These are phyloP conservation scores for Talaromyces sp. DNA, from an alignment of 2,329 filamentous ascomycete species.

Conservation along the genomic window DNA sequence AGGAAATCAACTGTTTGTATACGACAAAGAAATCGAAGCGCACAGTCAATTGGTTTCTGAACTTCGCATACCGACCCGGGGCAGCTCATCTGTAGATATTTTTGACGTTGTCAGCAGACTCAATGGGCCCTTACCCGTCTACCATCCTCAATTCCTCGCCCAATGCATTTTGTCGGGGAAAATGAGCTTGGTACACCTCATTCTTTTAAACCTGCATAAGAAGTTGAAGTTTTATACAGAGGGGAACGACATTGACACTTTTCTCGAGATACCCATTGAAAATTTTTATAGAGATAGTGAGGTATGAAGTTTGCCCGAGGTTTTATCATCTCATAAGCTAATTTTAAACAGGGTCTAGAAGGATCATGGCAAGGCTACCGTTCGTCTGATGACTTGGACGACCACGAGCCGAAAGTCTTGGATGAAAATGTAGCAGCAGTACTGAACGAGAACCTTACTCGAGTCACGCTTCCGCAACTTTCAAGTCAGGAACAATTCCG, in stretches of 20 bases:
- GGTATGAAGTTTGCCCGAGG: conserved; percentile 15
- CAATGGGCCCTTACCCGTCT: conserved; percentile 82
- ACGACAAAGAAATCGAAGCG: conserved; percentile 68
- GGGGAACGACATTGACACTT: conserved; percentile 73
- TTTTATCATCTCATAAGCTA: not conserved
- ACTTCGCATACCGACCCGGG: conserved; percentile 45
- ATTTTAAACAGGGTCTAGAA: conserved; percentile 26
- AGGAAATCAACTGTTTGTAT: conserved; percentile 85
- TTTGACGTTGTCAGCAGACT: conserved; percentile 78
- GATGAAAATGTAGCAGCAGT: conserved; percentile 64
- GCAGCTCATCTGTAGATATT: conserved; percentile 57
- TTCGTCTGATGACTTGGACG: conserved; percentile 50
- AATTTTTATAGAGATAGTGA: conserved; percentile 40
- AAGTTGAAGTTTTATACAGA: conserved; percentile 78
- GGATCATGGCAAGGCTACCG: conserved; percentile 45
- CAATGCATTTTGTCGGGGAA: conserved; percentile 84
- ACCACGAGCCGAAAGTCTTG: conserved; percentile 57
- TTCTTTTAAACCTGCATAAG: conserved; percentile 67
- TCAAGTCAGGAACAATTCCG: conserved; percentile 84
- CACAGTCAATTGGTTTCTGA: conserved; percentile 56
- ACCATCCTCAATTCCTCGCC: conserved; percentile 85
- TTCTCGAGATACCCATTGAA: conserved; percentile 57
- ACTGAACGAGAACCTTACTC: conserved; percentile 73
- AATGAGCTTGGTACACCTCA: conserved; percentile 61
- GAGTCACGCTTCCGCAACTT: conserved; percentile 69